Conservation (phyloP, 2,329 filamentous ascomycete genomes). For the Thermomyces lanuginosus region DNA sequence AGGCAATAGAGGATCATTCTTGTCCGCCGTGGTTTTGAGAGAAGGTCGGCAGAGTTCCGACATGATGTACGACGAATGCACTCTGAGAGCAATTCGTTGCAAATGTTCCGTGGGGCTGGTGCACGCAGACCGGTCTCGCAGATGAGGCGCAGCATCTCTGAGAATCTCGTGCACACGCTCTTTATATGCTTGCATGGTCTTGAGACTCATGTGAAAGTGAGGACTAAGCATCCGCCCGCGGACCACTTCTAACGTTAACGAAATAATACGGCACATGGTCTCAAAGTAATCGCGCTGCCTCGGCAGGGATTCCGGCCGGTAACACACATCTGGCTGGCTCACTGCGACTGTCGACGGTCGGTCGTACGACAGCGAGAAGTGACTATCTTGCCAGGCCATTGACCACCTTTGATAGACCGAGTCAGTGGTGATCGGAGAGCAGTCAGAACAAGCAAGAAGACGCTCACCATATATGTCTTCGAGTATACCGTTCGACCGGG, state of each 20-base stretch:
- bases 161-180: conserved; percentile 42
- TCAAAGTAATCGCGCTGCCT: conserved; percentile 41
- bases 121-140: conserved; percentile 36
- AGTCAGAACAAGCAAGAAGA: background rate
- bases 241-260: conserved; percentile 40
- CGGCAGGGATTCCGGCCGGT: conserved; percentile 31
- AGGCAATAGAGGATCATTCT: conserved; percentile 22
- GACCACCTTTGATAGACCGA: conserved; percentile 34
- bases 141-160: conserved; percentile 40
- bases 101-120: conserved; percentile 34
- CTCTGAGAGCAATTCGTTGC: conserved; percentile 43
- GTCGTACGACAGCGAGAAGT: conserved; percentile 48
- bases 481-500: conserved; percentile 30
- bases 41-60: conserved; percentile 47
- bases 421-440: background rate
- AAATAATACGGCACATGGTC: conserved; percentile 40
- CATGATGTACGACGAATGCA: conserved; percentile 46
- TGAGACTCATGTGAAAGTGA: conserved; percentile 37
- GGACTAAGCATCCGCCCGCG: conserved; percentile 39
- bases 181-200: conserved; percentile 40
- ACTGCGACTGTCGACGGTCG: conserved; percentile 40
- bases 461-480: conserved; percentile 29
- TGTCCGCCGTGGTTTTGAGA: conserved; percentile 35
- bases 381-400: conserved; percentile 47
- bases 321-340: conserved; percentile 35